Evolutionary conservation across 2,329 filamentous ascomycete species (phyloP), one percentile per base, ranked within the genome.

Genomic region (Diaporthe vexans): DNA sequence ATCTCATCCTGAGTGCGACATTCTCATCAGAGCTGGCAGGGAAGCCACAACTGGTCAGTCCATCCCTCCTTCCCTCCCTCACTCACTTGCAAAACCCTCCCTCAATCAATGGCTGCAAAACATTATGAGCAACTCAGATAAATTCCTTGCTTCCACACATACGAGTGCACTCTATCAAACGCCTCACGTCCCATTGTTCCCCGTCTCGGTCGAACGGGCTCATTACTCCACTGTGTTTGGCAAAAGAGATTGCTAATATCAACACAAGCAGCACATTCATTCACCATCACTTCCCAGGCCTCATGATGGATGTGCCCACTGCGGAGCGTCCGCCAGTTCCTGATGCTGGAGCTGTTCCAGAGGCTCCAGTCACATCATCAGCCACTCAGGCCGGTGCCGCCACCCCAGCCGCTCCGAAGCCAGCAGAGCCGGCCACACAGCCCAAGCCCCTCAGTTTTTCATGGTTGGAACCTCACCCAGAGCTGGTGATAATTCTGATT

Each of bases 401-500:
- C 9, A 35, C 51, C 43, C 68, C 51, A 26, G 19, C 61, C 7
- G 40, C 24, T 35, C 33, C 61, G 15, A 26, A 43, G 13, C 37
- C 43, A 51, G 8, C 48, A 13, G 24, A 40, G 24, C 10, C 48
- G 33, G 5, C 56, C 40, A 54, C 33, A 17, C 46, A 51, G n/a
- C 52, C 70, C 29, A 13, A 15, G 11, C 8, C 63, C 37, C 24
- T 19, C 43, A 57, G 6, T 24, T 76, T 76, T 71, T 76, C 75
- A 46, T 76, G 75, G 75, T 37, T 73, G 1, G 82, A 90, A 61
- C 87, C 89, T 1, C 89, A 91, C 77, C 85, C 88, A 0, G 84
- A 85, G 11, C 90, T 91, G 76, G 87, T 89, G 57, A 87, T 91
- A 24, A 80, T 90, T 59, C 80, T 91, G 1, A 86, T 90, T 37